Conservation (phyloP, 1,284 basidiomycete genomes). For the Tilletiopsis washingtonensis region DNA sequence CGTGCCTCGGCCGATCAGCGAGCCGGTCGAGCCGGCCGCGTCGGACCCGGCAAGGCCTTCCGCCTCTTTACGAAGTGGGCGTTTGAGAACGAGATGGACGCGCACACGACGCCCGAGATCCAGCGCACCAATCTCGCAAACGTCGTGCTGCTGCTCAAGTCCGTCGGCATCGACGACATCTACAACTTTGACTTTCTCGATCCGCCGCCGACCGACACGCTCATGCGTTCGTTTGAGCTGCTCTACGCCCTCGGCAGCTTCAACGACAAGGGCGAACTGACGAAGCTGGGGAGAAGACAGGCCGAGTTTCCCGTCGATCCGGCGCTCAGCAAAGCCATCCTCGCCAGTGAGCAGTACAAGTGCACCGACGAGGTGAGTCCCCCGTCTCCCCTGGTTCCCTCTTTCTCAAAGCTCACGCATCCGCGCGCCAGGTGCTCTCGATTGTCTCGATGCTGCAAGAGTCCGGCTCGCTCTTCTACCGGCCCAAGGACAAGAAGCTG, state of each 20-base stretch:
- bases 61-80: slow-evolving; percentile 64
- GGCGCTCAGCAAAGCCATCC: slow-evolving; percentile 91
- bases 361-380: slow-evolving; percentile 98
- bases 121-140: slow-evolving; percentile 53
- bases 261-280: slow-evolving; percentile 91
- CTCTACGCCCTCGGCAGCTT: slow-evolving; percentile 91
- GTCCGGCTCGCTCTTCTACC: slow-evolving; percentile 86
- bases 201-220: slow-evolving; percentile 82
- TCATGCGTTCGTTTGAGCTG: slow-evolving; percentile 86
- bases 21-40: slow-evolving; percentile 91
- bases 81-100: slow-evolving; percentile 57
- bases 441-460: slow-evolving; percentile 97
- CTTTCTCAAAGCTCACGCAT: no score
- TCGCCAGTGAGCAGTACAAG: slow-evolving; percentile 85
- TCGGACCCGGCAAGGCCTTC: slow-evolving; percentile 97
- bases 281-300: slow-evolving; percentile 91
- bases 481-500: slow-evolving; percentile 73
- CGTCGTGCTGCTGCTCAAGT: slow-evolving; percentile 59
- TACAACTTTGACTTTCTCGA: slow-evolving; percentile 61
- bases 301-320: slow-evolving; percentile 98
- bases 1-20: slow-evolving; percentile 93
- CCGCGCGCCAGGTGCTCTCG: no score
- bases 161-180: slow-evolving; percentile 59
- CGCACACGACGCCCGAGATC: slow-evolving; percentile 59
- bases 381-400: no score